Evolutionary conservation across 768 basidiomycete genomes (phyloP).

Genomic region (Tephrocybe rancida): DNA sequence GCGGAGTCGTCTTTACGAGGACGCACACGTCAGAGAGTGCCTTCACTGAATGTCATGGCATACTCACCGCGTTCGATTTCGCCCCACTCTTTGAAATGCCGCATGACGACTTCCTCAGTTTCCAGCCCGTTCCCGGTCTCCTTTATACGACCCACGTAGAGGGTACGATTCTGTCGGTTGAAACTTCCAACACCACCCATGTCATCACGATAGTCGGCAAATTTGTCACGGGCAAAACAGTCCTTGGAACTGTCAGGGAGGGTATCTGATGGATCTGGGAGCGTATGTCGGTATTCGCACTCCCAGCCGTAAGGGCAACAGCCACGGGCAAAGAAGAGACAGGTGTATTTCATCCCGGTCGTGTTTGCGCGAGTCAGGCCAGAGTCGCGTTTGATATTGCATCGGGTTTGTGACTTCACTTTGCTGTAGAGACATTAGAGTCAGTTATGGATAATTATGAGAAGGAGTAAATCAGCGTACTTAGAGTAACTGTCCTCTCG

Average conservation of each 20-base stretch:
- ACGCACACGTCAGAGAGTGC: not conserved
- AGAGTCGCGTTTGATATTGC: conserved; percentile 83
- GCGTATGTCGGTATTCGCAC: conserved; percentile 92
- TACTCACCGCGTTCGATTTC: conserved; percentile 86
- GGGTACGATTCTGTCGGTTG: conserved; percentile 88
- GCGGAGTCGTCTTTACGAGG: conserved; percentile 28
- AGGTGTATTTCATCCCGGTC: conserved; percentile 89
- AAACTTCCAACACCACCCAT: conserved; percentile 99
- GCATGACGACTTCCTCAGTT: conserved; percentile 86
- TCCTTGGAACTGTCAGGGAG: conserved; percentile 94
- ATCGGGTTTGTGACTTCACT: conserved; percentile 92
- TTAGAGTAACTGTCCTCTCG: conserved; percentile 96
- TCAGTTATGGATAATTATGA: not conserved
- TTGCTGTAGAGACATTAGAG: conserved; percentile 54
- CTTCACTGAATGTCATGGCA: not conserved
- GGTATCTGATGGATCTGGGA: conserved; percentile 70
- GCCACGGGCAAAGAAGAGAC: conserved; percentile 94
- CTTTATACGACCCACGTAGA: conserved; percentile 94
- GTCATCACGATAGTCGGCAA: conserved; percentile 96
- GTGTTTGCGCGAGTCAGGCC: conserved; percentile 96
- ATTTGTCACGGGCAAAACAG: conserved; percentile 96
- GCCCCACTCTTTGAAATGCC: conserved; percentile 97
- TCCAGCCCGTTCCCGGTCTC: conserved; percentile 88
- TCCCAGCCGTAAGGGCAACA: conserved; percentile 99
- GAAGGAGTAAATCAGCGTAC: conserved; percentile 41